These are phyloP conservation scores for Pleurotus platypus DNA, from an alignment of 768 basidiomycete genomes.

Conservation along the genomic window DNA sequence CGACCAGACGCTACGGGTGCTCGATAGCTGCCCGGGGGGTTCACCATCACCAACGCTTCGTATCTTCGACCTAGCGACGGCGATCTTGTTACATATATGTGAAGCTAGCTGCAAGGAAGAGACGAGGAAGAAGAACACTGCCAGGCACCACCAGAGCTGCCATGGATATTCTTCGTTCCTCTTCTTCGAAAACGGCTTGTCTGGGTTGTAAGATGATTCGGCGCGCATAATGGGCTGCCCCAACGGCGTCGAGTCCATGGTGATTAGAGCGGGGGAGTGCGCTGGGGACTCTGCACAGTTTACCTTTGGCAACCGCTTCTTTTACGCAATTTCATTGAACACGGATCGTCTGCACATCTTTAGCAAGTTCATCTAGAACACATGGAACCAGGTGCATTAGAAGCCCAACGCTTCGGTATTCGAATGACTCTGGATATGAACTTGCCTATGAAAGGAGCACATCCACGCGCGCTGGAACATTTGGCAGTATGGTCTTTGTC, in stretches of 20 bases:
- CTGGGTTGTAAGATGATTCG: not conserved
- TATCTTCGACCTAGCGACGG: not conserved
- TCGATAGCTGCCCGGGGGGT: not conserved
- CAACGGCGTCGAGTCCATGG: no score
- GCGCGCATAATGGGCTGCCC: no score
- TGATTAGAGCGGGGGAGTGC: no score
- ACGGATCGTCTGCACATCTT: not conserved
- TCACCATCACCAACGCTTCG: not conserved
- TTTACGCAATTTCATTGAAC: no score
- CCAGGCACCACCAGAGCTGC: constrained; percentile 4
- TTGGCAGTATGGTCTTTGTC: no score
- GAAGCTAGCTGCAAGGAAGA: not conserved
- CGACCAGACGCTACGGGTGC: not conserved
- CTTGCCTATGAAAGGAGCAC: no score
- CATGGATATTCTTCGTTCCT: constrained; percentile 2
- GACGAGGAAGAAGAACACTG: constrained; percentile 1
- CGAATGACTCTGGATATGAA: no score
- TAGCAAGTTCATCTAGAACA: not conserved
- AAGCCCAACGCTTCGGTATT: no score
- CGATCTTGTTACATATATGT: not conserved
- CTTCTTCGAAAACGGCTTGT: not conserved
- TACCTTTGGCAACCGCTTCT: no score
- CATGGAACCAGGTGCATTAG: no score
- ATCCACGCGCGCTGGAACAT: no score
- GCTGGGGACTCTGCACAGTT: no score